Evolutionary conservation across 805 yeast genomes (phyloP).

Genomic region (Cyberlindnera japonica): DNA sequence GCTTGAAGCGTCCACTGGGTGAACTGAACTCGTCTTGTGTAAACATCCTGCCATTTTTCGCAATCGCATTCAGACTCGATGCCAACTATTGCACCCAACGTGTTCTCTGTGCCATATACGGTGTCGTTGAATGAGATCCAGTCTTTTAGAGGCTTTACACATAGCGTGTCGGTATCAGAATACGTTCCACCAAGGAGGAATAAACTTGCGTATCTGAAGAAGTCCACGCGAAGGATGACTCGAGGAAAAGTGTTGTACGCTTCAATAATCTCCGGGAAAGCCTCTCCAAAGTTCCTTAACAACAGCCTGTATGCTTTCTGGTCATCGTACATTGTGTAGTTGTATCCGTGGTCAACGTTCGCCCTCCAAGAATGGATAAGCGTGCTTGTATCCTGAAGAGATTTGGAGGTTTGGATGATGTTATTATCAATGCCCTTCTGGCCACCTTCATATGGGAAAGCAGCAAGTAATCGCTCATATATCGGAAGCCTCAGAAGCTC

Average conservation of each 20-base stretch:
- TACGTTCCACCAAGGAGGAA: conserved; percentile 58
- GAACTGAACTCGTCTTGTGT: conserved; percentile 52
- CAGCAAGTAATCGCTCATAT: conserved; percentile 11
- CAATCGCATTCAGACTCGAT: conserved; percentile 53
- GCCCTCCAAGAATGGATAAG: conserved; percentile 10
- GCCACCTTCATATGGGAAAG: conserved; percentile 11
- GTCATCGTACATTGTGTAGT: conserved; percentile 30
- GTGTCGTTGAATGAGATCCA: conserved; percentile 45
- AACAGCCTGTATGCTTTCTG: conserved; percentile 37
- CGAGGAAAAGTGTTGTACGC: conserved; percentile 50
- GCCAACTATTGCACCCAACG: conserved; percentile 51
- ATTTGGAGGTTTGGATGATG: conserved; percentile 34
- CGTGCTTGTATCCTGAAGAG: conserved; percentile 40
- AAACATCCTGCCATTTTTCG: conserved; percentile 49
- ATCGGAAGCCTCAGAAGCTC: conserved; percentile 11
- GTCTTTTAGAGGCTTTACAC: conserved; percentile 49
- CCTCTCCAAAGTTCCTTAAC: conserved; percentile 32
- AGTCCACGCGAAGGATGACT: conserved; percentile 51
- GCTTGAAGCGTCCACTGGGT: conserved; percentile 62
- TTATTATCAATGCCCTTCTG: conserved; percentile 18
- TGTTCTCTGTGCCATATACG: conserved; percentile 21
- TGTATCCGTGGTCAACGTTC: conserved; percentile 11
- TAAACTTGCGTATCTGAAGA: conserved; percentile 49
- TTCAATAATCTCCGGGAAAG: conserved; percentile 49
- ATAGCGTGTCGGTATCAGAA: conserved; percentile 54